phyloP scores from a whole-genome alignment of 371 early-diverging fungal species.

The Apophysomyces trapeziformis region DNA sequence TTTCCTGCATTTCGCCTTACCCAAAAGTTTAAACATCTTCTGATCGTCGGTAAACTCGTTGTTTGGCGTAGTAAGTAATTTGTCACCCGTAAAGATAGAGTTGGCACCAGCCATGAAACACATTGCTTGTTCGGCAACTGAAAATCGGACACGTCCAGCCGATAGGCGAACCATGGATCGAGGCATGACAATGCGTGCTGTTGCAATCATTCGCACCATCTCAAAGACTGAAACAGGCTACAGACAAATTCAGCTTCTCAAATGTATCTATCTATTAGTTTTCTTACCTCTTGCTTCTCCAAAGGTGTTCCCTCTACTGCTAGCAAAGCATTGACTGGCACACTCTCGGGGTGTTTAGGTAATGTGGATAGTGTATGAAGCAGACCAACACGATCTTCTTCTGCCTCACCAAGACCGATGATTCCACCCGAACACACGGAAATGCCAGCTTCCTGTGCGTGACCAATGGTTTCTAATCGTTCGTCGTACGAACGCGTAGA shows the following conservation, averaged over 20 bases:
- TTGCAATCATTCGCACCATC: slow-evolving; percentile 88
- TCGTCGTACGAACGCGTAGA: slow-evolving; percentile 86
- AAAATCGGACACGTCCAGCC: slow-evolving; percentile 83
- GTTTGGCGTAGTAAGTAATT: slow-evolving; percentile 85
- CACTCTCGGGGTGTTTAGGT: slow-evolving; percentile 83
- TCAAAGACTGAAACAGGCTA: slow-evolving; percentile 86
- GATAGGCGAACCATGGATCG: slow-evolving; percentile 86
- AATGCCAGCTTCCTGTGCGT: slow-evolving; percentile 84
- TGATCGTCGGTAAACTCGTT: slow-evolving; percentile 76
- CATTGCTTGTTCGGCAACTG: slow-evolving; percentile 73
- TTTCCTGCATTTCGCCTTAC: slow-evolving; percentile 34
- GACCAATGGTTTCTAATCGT: slow-evolving; percentile 75
- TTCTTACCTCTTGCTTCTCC: slow-evolving; percentile 70
- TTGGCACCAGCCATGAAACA: slow-evolving; percentile 91
- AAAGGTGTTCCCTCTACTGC: slow-evolving; percentile 85
- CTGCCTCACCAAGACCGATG: slow-evolving; percentile 83
- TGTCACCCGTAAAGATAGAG: slow-evolving; percentile 88
- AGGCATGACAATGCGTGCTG: slow-evolving; percentile 87
- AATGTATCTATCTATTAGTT: background rate
- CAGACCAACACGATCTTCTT: slow-evolving; percentile 80
- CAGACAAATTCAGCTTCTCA: background rate
- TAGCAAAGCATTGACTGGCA: slow-evolving; percentile 85
- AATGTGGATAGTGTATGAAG: slow-evolving; percentile 78
- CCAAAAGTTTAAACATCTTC: slow-evolving; percentile 78
- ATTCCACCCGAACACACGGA: slow-evolving; percentile 91